phyloP scores from a whole-genome alignment of 805 yeast genomes.

The Torulaspora franciscae region DNA sequence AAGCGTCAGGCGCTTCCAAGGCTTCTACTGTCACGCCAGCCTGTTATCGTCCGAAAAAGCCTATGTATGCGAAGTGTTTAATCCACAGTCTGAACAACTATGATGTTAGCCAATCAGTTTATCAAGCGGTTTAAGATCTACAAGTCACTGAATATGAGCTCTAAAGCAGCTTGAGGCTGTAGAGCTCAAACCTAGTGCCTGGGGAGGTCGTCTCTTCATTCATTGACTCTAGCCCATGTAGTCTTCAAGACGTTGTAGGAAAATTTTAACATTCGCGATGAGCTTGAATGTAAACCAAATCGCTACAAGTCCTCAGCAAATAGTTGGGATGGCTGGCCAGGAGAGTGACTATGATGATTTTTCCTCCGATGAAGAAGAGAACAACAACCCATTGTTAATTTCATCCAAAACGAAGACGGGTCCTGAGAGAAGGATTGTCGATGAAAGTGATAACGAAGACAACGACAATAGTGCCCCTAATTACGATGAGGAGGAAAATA shows the following conservation, averaged over 20 bases:
- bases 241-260: not conserved
- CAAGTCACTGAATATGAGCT: no score
- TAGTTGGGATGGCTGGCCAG: constrained; percentile 5
- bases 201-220: not conserved
- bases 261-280: constrained; percentile 5
- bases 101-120: no score
- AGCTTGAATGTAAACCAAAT: not conserved
- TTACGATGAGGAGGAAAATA: constrained; percentile 1
- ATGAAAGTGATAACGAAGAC: constrained; percentile 16
- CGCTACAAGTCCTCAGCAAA: not conserved
- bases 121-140: no score
- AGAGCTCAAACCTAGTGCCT: no score
- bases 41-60: no score
- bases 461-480: constrained; percentile 8
- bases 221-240: not conserved
- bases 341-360: constrained; percentile 29
- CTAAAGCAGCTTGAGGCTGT: no score
- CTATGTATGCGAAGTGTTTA: no score
- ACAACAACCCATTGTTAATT: constrained; percentile 21
- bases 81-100: no score
- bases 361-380: constrained; percentile 31
- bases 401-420: constrained; percentile 18
- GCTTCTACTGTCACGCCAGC: no score
- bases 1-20: no score
- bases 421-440: constrained; percentile 19